Evolutionary conservation across 2,329 filamentous ascomycete species (phyloP).

Genomic region (Huntiella abstrusa): DNA sequence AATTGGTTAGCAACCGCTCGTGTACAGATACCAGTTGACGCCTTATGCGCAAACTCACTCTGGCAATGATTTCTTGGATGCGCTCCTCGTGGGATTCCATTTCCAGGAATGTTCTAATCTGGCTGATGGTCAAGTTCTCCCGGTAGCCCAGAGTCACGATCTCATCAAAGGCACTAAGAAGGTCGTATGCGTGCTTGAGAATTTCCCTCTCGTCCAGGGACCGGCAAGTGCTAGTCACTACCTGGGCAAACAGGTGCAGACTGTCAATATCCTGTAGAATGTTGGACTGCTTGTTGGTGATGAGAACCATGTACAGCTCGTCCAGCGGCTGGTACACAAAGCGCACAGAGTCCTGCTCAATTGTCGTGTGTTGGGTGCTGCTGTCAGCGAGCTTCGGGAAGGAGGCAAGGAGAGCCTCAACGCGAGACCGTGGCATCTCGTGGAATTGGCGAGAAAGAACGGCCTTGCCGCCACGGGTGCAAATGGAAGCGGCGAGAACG

Average conservation of each 20-base stretch:
- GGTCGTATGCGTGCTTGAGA: slow-evolving; percentile 80
- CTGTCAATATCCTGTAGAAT: slow-evolving; percentile 99
- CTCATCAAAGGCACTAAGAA: slow-evolving; percentile 93
- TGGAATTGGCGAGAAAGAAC: slow-evolving; percentile 95
- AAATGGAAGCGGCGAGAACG: slow-evolving; percentile 96
- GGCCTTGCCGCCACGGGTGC: slow-evolving; percentile 93
- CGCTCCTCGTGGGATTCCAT: slow-evolving; percentile 99
- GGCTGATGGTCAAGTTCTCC: slow-evolving; percentile 86
- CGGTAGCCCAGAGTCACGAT: slow-evolving; percentile 88
- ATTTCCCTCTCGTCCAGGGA: slow-evolving; percentile 93
- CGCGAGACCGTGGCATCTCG: slow-evolving; percentile 89
- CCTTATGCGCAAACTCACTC: slow-evolving; percentile 33
- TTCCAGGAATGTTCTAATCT: slow-evolving; percentile 98
- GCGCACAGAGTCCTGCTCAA: slow-evolving; percentile 98
- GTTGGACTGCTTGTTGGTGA: slow-evolving; percentile 98
- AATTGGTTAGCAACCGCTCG: too few relatives aligned
- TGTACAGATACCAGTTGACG: neutral
- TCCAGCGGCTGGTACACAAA: slow-evolving; percentile 98
- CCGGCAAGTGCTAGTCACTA: slow-evolving; percentile 91
- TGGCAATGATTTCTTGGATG: slow-evolving; percentile 93
- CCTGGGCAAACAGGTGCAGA: slow-evolving; percentile 90
- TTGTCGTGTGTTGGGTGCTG: slow-evolving; percentile 90
- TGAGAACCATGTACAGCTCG: slow-evolving; percentile 98
- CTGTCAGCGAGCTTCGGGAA: slow-evolving; percentile 96
- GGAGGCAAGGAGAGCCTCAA: slow-evolving; percentile 88